Conservation (phyloP, 306 rosid species). For the Rubus idaeus region DNA sequence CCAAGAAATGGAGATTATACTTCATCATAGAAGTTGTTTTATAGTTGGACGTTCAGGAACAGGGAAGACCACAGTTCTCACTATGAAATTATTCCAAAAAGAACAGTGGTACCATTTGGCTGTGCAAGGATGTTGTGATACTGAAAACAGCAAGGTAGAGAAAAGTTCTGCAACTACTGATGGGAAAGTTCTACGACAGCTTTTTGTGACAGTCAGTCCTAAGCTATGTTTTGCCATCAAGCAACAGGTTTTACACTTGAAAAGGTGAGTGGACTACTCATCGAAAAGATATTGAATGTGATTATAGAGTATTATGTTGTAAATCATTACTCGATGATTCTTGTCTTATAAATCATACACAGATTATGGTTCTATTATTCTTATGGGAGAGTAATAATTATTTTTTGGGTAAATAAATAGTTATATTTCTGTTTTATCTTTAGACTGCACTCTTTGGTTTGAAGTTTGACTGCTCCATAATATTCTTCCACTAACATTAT, state of each 20-base stretch:
- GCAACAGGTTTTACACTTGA: slow-evolving; percentile 56
- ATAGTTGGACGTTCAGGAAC: slow-evolving; percentile 81
- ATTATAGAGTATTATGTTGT: no score
- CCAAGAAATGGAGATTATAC: slow-evolving; percentile 54
- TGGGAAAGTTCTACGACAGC: slow-evolving; percentile 42
- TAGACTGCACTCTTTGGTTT: neutral
- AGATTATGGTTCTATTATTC: no score
- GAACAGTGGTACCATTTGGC: slow-evolving; percentile 45
- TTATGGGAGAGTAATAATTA: no score
- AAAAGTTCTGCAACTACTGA: slow-evolving; percentile 20
- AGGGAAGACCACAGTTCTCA: slow-evolving; percentile 75
- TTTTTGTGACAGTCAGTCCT: slow-evolving; percentile 76
- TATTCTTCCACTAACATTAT: neutral
- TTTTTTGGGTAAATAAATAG: no score
- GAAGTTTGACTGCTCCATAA: neutral
- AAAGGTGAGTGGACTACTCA: slow-evolving; percentile 45
- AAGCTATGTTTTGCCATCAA: slow-evolving; percentile 63
- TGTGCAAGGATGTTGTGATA: slow-evolving; percentile 32
- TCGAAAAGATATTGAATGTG: neutral
- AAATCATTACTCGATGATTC: neutral
- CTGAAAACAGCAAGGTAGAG: slow-evolving; percentile 1
- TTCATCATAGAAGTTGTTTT: slow-evolving; percentile 52
- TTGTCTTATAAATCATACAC: neutral
- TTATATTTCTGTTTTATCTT: neutral
- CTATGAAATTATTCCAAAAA: slow-evolving; percentile 59